A percentile compares a stretch with the other conserved stretches of the same genome.
Evolutionary conservation across 2,329 filamentous ascomycete species (phyloP).

Genomic region (Monilinia vaccinii-corymbosi): DNA sequence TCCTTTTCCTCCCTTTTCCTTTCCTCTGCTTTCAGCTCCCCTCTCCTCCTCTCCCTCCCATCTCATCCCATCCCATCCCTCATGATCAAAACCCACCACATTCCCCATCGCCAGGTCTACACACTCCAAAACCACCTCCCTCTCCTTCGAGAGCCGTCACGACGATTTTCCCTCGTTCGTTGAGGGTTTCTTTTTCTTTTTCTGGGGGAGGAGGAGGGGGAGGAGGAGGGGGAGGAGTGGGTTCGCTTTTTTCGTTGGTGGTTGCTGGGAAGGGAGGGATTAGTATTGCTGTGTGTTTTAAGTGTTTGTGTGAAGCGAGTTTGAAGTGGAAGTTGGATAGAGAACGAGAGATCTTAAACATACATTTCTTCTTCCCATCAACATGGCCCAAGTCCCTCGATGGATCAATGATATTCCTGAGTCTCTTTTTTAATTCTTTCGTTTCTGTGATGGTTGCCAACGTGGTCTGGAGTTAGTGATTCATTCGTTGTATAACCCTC

Average conservation of each 20-base stretch:
- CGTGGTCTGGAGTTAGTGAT: no score
- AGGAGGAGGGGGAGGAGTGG: background rate
- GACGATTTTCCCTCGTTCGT: slow-evolving; percentile 13
- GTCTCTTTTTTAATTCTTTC: slow-evolving; percentile 23
- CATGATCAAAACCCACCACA: slow-evolving; percentile 4
- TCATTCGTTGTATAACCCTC: no score
- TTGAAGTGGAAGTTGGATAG: no score
- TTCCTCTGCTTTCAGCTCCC: no score
- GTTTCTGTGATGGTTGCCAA: background rate
- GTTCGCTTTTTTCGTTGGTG: no score
- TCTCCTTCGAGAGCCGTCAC: slow-evolving; percentile 1
- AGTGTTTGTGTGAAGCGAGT: no score
- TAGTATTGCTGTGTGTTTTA: no score
- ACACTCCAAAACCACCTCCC: slow-evolving; percentile 3
- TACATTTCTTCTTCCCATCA: slow-evolving; percentile 41
- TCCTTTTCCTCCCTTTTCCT: no score
- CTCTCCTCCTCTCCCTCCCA: no score
- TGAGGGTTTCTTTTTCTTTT: background rate
- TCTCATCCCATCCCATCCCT: background rate
- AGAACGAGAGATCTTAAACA: background rate
- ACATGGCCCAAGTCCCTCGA: slow-evolving; percentile 72
- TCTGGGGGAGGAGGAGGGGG: background rate
- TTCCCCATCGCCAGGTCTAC: slow-evolving; percentile 4
- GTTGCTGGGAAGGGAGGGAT: no score
- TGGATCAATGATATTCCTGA: slow-evolving; percentile 77